These are phyloP conservation scores for Silene coronaria DNA, from an alignment of 179 eudicot species.

Conservation along the genomic window DNA sequence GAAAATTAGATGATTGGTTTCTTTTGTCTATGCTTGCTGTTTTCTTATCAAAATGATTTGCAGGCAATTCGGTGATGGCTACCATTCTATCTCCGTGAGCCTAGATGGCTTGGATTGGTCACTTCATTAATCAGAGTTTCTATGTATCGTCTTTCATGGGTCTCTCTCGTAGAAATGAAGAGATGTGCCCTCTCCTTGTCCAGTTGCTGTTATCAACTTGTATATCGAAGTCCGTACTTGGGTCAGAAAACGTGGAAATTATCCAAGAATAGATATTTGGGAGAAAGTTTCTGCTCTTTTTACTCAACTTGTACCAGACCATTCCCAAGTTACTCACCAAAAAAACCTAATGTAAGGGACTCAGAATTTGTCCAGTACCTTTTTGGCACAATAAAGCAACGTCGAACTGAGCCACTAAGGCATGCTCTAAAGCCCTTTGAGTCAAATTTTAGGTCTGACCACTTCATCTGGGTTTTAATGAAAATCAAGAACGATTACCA, in stretches of 20 bases:
- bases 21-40: not conserved
- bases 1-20: not conserved
- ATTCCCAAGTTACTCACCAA: slow-evolving; percentile 75
- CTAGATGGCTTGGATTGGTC: slow-evolving; percentile 31
- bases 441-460: slow-evolving; percentile 51
- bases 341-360: slow-evolving; percentile 56
- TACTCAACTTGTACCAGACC: slow-evolving; percentile 44
- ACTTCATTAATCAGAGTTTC: slow-evolving; percentile 11
- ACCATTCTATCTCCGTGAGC: slow-evolving; percentile 17
- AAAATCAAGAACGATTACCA: slow-evolving; percentile 56
- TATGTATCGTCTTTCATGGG: slow-evolving; percentile 38
- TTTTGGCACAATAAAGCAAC: slow-evolving; percentile 58
- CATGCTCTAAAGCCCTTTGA: slow-evolving; percentile 59
- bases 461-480: slow-evolving; percentile 81
- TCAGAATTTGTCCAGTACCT: slow-evolving; percentile 62
- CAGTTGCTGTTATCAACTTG: slow-evolving; percentile 23
- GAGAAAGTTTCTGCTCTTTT: slow-evolving; percentile 25
- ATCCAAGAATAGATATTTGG: slow-evolving; percentile 18
- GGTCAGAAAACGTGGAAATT: slow-evolving; percentile 18
- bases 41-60: slow-evolving; percentile 8
- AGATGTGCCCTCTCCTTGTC: slow-evolving; percentile 31
- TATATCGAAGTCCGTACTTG: slow-evolving; percentile 19
- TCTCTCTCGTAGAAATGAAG: slow-evolving; percentile 42
- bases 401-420: slow-evolving; percentile 50
- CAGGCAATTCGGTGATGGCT: slow-evolving; percentile 37